Base-by-base conservation (phyloP, 345 rosid genomes). In the Gossypium herbaceum region DNA sequence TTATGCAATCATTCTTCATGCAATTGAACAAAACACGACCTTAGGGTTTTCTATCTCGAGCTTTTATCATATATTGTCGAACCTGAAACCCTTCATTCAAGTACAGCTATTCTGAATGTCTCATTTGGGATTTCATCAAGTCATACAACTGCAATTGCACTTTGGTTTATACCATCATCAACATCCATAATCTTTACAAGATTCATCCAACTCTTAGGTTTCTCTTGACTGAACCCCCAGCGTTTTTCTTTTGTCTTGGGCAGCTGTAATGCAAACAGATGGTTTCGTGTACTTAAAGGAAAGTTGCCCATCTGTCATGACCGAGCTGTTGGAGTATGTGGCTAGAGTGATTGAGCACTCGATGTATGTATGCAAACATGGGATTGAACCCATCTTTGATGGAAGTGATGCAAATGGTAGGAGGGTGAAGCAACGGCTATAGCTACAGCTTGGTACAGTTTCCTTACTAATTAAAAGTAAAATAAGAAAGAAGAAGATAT, bases 241-340 rank as follows among this genome's bases (percentile, higher is more conserved):
- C 4, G 15, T 5, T 1, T 12, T 12, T 9, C 13, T n/a, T 25
- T 15, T 68, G 48, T 56, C 70, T 52, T 6, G 17, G 57, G 75
- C 83, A 88, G 92, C 92, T 72, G 92, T 86, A 79, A 88, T 88
- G 92, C 92, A 88, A 72, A 85, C 90, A 0, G 90, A 86, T 41
- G 92, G 92, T 11, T 88, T 85, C 1, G 85, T 85, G 71, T 86
- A 88, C 76, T 75, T 86, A 85, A 84, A 85, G 75, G 85, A 85
- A 80, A 88, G 92, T 75, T 88, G 92, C 56, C 90, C 88, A 0
- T 70, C 84, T 6, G 81, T 88, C 3, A 48, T 88, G 83, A 82
- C 92, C 1, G 92, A 88, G 73, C 86, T 88, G 13, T 77, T 86
- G 69, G 86, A 88, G 81, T 82, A 85, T 17, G 91, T 87, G 61